phyloP scores from a whole-genome alignment of 2,329 filamentous ascomycete genomes.

The Periconia sp. region DNA sequence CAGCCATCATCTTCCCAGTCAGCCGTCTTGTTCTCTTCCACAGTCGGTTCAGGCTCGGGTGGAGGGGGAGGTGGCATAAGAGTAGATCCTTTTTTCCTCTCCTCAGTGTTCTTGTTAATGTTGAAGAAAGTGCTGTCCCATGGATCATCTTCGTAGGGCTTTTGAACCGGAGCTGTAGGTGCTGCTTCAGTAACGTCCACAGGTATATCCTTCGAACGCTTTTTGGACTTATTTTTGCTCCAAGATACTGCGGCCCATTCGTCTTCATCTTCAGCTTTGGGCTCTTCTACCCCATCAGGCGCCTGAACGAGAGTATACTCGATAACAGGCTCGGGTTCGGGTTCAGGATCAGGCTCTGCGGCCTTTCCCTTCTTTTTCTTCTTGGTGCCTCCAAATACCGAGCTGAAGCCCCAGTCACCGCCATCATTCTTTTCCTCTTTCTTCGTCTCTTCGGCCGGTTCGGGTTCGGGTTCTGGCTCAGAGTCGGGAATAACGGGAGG shows the following conservation, averaged over 20 bases:
- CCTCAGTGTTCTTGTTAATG: slow-evolving; percentile 57
- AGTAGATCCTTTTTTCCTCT: slow-evolving; percentile 54
- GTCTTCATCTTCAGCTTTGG: slow-evolving; percentile 53
- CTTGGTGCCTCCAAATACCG: slow-evolving; percentile 45
- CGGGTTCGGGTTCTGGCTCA: slow-evolving; percentile 14
- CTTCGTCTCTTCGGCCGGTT: slow-evolving; percentile 29
- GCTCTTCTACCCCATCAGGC: slow-evolving; percentile 53
- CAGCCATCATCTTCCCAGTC: neutral
- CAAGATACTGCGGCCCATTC: slow-evolving; percentile 61
- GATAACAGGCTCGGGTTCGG: slow-evolving; percentile 18
- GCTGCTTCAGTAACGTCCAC: slow-evolving; percentile 36
- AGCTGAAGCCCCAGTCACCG: slow-evolving; percentile 38
- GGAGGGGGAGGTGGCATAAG: slow-evolving; percentile 47
- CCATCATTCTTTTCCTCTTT: slow-evolving; percentile 35
- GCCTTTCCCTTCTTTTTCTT: slow-evolving; percentile 51
- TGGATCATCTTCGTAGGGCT: slow-evolving; percentile 46
- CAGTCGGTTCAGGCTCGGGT: neutral
- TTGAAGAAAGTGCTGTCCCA: slow-evolving; percentile 41
- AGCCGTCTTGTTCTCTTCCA: neutral
- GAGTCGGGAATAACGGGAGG: slow-evolving; percentile 30
- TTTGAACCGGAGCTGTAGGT: slow-evolving; percentile 38
- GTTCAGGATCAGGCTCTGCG: slow-evolving; percentile 9
- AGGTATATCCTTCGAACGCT: slow-evolving; percentile 40
- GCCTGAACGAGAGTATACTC: slow-evolving; percentile 35
- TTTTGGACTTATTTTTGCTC: slow-evolving; percentile 44